Evolutionary conservation across 345 rosid genomes (phyloP).

Genomic region (Linum tenue): DNA sequence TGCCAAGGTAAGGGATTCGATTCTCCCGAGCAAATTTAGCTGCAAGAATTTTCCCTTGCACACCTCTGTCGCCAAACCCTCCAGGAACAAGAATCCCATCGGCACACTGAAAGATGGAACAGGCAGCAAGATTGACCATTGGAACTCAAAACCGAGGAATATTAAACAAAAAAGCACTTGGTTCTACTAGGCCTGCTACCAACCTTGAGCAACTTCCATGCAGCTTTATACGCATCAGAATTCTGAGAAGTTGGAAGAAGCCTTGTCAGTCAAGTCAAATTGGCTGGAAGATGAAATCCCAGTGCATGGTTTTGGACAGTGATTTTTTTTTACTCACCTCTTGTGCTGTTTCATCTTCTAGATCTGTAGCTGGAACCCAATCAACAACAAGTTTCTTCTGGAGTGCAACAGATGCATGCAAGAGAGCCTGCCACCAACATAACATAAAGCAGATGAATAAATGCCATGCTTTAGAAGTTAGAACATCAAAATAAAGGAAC

Average conservation of each 20-base stretch:
- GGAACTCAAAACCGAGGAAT: not conserved
- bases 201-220: constrained; percentile 10
- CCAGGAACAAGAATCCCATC: constrained; percentile 91
- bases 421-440: too few species aligned
- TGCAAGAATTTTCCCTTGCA: constrained; percentile 88
- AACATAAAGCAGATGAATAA: too few species aligned
- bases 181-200: not conserved
- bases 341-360: constrained; percentile 4
- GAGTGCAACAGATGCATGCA: too few species aligned
- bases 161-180: not conserved
- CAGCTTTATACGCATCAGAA: constrained; percentile 6
- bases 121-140: not conserved
- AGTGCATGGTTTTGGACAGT: not conserved
- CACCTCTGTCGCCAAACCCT: constrained; percentile 99
- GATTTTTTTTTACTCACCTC: not conserved
- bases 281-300: not conserved
- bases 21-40: constrained; percentile 90
- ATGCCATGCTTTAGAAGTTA: not conserved
- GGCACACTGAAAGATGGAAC: constrained; percentile 52
- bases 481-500: not conserved
- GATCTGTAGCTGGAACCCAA: too few species aligned
- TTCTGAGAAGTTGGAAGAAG: not conserved
- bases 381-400: too few species aligned
- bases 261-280: not conserved
- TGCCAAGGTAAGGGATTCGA: constrained; percentile 81